Evolutionary conservation across 352 stramenopile species (phyloP), one percentile per base, ranked within the genome.

Genomic region (Thalassiosira sp.): DNA sequence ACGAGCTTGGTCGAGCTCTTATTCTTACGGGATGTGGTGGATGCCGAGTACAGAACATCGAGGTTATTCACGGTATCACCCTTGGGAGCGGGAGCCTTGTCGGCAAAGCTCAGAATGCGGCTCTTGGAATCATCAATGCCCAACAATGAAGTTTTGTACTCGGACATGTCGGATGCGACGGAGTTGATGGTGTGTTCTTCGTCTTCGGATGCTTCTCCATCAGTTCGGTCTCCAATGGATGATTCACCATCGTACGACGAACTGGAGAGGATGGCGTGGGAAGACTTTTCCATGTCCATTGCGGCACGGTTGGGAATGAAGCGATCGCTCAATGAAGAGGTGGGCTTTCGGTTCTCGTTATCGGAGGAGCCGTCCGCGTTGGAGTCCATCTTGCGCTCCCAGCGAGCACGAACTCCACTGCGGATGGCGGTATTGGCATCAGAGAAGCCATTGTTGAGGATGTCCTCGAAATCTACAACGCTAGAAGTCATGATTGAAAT

Each of bases 81-180:
- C 16, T 95, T 94, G 27, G 96, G 91, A 22, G 88, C 91, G n/a
- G 97, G 97, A 35, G 97, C 97, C 72, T 97, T 98, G 43, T 98
- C 93, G 52, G 94, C 96, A 81, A 98, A 99, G 65, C 97, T 97
- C 51, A 99, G 91, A 56, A 99, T 98, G 45, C 97, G 96, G 89
- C 53, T 77, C 22, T 77, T 75, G 25, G 60, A 71, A 69, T 75
- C 68, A 59, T 84, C 56, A 59, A 76, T 61, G 5, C 73, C 62
- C 53, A 82, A 42, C 46, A 79, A n/a, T 22, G 72, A 72, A 27
- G 69, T 48, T 53, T 70, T 81, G 59, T 76, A 77, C 65, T 79
- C 64, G 16, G 68, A 76, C 62, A 76, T 79, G 54, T 75, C 64
- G 16, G 69, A 76, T 20, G 66, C 52, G 11, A 78, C 62, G 28